A percentile compares a stretch with the other conserved stretches of the same genome.
These are phyloP conservation scores for Caloboletus inedulis DNA, from an alignment of 1,284 basidiomycete species.

Conservation along the genomic window DNA sequence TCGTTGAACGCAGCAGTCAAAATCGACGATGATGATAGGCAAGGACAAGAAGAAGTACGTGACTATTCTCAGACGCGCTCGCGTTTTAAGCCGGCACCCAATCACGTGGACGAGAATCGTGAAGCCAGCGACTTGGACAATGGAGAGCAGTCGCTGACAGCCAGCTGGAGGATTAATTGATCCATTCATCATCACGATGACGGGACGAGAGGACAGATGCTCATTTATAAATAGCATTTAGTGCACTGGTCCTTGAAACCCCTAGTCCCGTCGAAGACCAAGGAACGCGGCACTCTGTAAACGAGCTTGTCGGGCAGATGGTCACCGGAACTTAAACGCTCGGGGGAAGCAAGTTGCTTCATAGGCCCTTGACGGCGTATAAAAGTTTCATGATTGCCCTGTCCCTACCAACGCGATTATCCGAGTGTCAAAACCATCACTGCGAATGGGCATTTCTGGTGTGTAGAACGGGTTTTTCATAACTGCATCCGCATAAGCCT, in stretches of 20 bases:
- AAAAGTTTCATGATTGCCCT: constrained; percentile 31
- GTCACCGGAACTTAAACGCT: neutral
- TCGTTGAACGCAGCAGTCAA: neutral
- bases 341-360: neutral
- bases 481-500: constrained; percentile 88
- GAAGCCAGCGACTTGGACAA: neutral
- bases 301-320: neutral
- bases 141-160: neutral
- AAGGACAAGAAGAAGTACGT: constrained; percentile 1
- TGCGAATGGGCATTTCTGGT: constrained; percentile 97
- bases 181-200: neutral
- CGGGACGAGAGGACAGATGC: neutral
- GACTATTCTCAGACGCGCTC: constrained; percentile 4
- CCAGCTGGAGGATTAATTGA: neutral
- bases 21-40: neutral
- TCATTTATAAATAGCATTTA: neutral
- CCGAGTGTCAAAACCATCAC: constrained; percentile 81
- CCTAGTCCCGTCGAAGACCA: neutral
- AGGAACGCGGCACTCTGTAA: neutral
- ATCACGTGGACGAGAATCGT: constrained; percentile 24
- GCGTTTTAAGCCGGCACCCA: constrained; percentile 9
- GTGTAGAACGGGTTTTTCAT: constrained; percentile 99
- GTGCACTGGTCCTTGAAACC: neutral
- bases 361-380: neutral
- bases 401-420: constrained; percentile 59